Evolutionary conservation across 164 flowering plant genomes (phyloP).

Genomic region (Annona squamosa): DNA sequence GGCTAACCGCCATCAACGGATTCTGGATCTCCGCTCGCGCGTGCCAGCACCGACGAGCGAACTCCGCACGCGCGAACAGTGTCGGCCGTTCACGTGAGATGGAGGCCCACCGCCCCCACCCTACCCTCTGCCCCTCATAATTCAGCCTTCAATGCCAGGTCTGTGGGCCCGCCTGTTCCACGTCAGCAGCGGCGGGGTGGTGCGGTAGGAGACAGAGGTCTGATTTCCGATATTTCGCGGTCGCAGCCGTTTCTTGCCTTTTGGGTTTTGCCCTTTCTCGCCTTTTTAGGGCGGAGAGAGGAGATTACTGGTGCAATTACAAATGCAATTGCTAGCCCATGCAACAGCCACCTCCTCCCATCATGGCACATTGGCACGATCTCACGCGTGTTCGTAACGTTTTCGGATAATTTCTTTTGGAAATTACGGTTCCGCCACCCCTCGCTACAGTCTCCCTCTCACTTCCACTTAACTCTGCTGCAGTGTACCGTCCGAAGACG

Average conservation of each 20-base stretch:
- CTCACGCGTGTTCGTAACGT: slow-evolving; percentile 10
- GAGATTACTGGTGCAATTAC: not conserved
- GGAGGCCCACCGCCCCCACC: not conserved
- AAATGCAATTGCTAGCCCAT: slow-evolving; percentile 2
- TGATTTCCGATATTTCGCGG: not conserved
- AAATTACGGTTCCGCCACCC: not conserved
- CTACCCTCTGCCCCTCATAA: not conserved
- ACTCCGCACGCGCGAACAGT: not conserved
- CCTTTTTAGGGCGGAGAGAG: not conserved
- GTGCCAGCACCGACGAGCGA: slow-evolving; percentile 5
- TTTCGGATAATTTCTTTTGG: not conserved
- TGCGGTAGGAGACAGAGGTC: not conserved
- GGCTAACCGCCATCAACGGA: slow-evolving; percentile 13
- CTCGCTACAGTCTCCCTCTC: not conserved
- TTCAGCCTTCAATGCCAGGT: not conserved
- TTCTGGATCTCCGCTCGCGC: not conserved
- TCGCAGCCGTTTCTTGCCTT: not conserved
- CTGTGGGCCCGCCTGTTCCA: not conserved
- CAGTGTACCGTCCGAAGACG: not conserved
- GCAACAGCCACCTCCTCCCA: slow-evolving; percentile 6
- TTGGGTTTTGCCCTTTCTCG: not conserved
- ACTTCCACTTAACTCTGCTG: not conserved
- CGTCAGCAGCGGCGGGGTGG: not conserved
- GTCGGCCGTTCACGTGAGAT: slow-evolving; percentile 12
- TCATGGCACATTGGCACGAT: not conserved